Base-by-base conservation (phyloP, 2,329 filamentous ascomycete genomes). In the Fusarium piperis region DNA sequence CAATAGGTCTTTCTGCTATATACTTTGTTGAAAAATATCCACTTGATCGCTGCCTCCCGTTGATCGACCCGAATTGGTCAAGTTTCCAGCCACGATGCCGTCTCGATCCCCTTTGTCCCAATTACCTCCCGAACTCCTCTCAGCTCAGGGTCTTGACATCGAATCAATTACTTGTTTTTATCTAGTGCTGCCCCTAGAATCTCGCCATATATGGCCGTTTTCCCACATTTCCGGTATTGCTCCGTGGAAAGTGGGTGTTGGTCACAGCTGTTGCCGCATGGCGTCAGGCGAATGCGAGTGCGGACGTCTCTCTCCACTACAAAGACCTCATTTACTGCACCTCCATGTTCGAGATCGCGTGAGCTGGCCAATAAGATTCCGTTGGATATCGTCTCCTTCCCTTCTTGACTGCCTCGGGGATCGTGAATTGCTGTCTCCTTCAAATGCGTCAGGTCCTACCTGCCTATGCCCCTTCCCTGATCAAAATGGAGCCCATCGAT, bases 271-370 rank as follows among this genome's bases (percentile, higher is more conserved):
- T 35, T 30, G 61, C 52, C 52, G 44, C 44, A 35, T 55, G 16
- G 30, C 20, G 28, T 16, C 13, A 33, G 58, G 67, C 70, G 70
- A 72, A 36, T 72, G 70, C 70, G 70, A 71, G 53, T 30, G 70
- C 62, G 70, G 67, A 16, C 26, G 52, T 28, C 11, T 35, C 39
- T 51, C 67, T 73, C 67, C 67, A 72, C 67, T 20, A 10, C 46
- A 39, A 62, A 60, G 44, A 55, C 41, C 41, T 55, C 36, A 26
- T 44, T 38, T n/a, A 55, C 11, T 28, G 18, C 33, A 52, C 20
- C 28, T 60, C 30, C n/a, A 23, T 35, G 44, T 52, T 23, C 16
- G 58, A 56, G 48, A 46, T 30, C 18, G 20, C 30, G 18, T 35
- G 26, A 46, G 18, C 30, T 9, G 12, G 18, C 30, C 38, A 57